Evolutionary conservation across 2,329 filamentous ascomycete species (phyloP).

Genomic region (Phialemoniopsis sp.): DNA sequence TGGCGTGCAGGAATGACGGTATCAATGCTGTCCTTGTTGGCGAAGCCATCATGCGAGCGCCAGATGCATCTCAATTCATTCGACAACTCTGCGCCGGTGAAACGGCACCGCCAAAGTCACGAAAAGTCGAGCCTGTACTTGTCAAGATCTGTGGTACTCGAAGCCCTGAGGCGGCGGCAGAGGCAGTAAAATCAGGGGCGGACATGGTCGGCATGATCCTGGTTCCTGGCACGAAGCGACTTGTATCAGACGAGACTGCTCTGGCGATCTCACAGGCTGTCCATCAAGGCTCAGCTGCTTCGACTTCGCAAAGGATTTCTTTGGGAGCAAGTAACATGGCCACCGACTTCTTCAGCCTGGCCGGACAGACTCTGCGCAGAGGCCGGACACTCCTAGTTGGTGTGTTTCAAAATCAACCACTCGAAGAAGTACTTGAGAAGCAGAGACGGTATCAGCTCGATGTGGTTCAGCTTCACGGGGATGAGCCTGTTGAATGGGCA

Average conservation of each 20-base stretch:
- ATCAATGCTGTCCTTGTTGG: constrained; percentile 92
- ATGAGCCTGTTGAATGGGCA: constrained; percentile 91
- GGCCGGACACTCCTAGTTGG: constrained; percentile 75
- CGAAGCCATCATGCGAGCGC: constrained; percentile 90
- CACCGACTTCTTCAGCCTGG: constrained; percentile 62
- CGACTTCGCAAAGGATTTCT: neutral
- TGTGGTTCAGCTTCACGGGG: constrained; percentile 87
- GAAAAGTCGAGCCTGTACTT: constrained; percentile 45
- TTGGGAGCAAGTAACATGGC: constrained; percentile 17
- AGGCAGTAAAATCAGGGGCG: constrained; percentile 80
- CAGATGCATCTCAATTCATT: constrained; percentile 80
- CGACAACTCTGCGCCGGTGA: constrained; percentile 69
- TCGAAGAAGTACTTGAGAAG: constrained; percentile 76
- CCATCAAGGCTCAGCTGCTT: constrained; percentile 34
- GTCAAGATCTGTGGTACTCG: constrained; percentile 97
- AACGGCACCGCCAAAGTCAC: constrained; percentile 26
- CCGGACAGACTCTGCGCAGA: constrained; percentile 25
- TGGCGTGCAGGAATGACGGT: constrained; percentile 81
- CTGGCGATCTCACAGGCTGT: constrained; percentile 76
- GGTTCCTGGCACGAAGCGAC: constrained; percentile 75
- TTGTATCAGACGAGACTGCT: constrained; percentile 74
- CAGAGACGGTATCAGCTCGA: constrained; percentile 76
- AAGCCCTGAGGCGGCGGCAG: constrained; percentile 72
- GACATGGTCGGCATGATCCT: constrained; percentile 93
- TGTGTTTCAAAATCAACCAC: constrained; percentile 88